phyloP scores from a whole-genome alignment of 306 rosid genomes.

The Datisca glomerata region DNA sequence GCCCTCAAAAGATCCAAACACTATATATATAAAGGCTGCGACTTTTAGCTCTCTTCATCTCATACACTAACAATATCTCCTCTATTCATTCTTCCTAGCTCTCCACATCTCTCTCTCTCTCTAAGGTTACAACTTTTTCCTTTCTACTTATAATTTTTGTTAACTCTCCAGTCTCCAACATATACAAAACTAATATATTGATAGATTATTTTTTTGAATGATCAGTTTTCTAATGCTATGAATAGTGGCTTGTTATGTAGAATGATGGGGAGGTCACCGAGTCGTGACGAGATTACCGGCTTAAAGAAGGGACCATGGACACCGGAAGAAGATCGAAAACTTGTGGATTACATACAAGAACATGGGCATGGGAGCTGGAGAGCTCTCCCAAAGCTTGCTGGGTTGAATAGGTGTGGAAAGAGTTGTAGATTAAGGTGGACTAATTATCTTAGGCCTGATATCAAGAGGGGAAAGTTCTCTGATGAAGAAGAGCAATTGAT shows the following conservation, averaged over 20 bases:
- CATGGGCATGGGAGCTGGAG: conserved; percentile 82
- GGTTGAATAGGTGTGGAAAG: conserved; percentile 75
- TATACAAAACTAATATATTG: too few species aligned
- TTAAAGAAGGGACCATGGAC: conserved; percentile 45
- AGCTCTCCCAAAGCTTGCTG: conserved; percentile 64
- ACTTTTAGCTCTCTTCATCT: too few species aligned
- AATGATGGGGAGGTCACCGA: conserved; percentile 19
- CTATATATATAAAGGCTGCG: too few species aligned
- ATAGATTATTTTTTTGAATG: too few species aligned
- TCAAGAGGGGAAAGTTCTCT: conserved; percentile 67
- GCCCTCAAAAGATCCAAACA: too few species aligned
- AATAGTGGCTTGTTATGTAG: too few species aligned
- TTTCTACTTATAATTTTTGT: too few species aligned
- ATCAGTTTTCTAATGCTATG: too few species aligned
- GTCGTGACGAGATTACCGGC: conserved; percentile 15
- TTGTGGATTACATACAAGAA: conserved; percentile 33
- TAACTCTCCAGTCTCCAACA: too few species aligned
- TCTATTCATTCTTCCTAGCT: neutral
- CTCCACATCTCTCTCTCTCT: too few species aligned
- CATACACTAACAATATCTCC: neutral
- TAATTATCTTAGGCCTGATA: conserved; percentile 66
- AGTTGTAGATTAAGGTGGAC: conserved; percentile 77
- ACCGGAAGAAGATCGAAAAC: conserved; percentile 28
- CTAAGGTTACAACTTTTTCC: too few species aligned
- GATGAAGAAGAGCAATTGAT: conserved; percentile 45